A percentile compares a stretch with the other conserved stretches of the same genome.
Evolutionary conservation across 169 alveolate genomes (phyloP).

Genomic region (Plasmodium vinckei): DNA sequence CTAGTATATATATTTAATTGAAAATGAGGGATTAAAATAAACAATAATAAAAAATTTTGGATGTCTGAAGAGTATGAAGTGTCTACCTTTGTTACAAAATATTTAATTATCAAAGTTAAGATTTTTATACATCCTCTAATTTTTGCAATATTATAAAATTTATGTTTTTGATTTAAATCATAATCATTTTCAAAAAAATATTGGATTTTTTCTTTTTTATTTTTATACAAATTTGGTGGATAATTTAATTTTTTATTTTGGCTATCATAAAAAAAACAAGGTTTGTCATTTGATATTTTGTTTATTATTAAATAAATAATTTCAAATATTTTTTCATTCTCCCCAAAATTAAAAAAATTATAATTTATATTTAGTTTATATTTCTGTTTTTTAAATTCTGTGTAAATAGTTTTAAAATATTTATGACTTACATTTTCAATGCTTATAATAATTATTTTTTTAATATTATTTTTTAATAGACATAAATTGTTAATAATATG

Average conservation of each 20-base stretch:
- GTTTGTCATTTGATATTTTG: conserved; percentile 35
- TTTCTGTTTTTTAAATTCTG: not conserved
- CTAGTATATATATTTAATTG: conserved; percentile 26
- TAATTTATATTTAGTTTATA: conserved; percentile 20
- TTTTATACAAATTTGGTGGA: not conserved
- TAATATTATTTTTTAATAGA: conserved; percentile 20
- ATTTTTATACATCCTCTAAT: conserved; percentile 53
- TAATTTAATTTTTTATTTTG: conserved; percentile 4
- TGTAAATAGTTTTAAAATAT: conserved; percentile 13
- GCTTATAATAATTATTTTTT: not conserved
- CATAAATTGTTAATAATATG: not conserved
- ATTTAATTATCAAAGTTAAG: conserved; percentile 12
- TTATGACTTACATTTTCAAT: not conserved
- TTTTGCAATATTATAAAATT: conserved; percentile 30
- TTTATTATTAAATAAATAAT: conserved; percentile 25
- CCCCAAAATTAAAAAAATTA: conserved; percentile 31
- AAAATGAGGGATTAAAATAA: conserved; percentile 62
- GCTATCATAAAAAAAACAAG: conserved; percentile 12
- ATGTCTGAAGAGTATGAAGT: not conserved
- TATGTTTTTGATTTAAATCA: conserved; percentile 5
- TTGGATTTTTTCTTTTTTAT: conserved; percentile 39
- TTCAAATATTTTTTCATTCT: conserved; percentile 32
- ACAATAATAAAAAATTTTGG: conserved; percentile 9
- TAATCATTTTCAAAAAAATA: conserved; percentile 32
- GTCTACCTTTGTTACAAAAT: not conserved